These are phyloP conservation scores for Cyberlindnera euphorbiiphila DNA, from an alignment of 805 yeast genomes.

Conservation along the genomic window DNA sequence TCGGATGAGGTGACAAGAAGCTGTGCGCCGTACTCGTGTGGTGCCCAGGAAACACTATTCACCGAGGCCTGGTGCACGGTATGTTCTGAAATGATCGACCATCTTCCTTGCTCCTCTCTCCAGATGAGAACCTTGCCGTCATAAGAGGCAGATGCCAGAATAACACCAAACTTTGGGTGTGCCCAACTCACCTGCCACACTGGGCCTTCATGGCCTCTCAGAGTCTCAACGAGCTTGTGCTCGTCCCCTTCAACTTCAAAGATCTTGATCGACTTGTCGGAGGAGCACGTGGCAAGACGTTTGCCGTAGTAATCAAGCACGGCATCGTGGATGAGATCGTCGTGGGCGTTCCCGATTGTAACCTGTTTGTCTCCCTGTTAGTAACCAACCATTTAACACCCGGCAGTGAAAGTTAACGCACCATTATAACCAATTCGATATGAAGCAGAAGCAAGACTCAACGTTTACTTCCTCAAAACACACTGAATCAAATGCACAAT, in stretches of 20 bases:
- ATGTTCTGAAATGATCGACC: conserved; percentile 87
- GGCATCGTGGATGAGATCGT: conserved; percentile 93
- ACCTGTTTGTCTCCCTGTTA: conserved; percentile 47
- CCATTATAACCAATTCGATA: too few relatives aligned
- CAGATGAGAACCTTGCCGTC: conserved; percentile 94
- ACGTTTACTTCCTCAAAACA: too few relatives aligned
- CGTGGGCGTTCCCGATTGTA: conserved; percentile 86
- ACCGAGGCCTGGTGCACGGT: conserved; percentile 90
- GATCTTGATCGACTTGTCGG: conserved; percentile 92
- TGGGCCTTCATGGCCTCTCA: conserved; percentile 94
- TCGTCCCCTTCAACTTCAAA: conserved; percentile 86
- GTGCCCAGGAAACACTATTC: conserved; percentile 94
- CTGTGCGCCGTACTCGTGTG: conserved; percentile 93
- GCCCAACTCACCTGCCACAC: conserved; percentile 99
- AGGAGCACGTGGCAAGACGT: conserved; percentile 91
- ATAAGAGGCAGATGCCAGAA: conserved; percentile 90
- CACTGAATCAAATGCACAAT: too few relatives aligned
- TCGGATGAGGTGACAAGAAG: conserved; percentile 89
- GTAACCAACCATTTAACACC: neutral
- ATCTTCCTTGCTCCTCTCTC: conserved; percentile 80
- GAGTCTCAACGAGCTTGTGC: conserved; percentile 77
- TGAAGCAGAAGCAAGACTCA: too few relatives aligned
- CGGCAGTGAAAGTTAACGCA: neutral
- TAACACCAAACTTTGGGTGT: conserved; percentile 95
- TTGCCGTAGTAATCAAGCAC: conserved; percentile 96